These are phyloP conservation scores for Inonotus obliquus DNA, from an alignment of 1,284 basidiomycete species.

Conservation along the genomic window DNA sequence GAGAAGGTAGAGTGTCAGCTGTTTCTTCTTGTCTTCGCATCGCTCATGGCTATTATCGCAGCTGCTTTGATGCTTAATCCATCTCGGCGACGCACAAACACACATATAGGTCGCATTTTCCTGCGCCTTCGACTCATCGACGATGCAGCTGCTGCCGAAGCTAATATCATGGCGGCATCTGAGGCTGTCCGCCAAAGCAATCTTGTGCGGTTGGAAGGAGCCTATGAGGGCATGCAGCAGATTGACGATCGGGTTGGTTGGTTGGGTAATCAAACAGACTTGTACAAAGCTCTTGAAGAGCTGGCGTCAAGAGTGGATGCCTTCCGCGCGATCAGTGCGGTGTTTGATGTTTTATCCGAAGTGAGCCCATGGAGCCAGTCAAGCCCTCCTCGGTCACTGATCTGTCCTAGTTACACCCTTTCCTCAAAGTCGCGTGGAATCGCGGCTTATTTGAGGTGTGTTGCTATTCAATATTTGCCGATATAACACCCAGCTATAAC, in stretches of 20 bases:
- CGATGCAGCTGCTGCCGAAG: not conserved
- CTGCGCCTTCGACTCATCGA: not conserved
- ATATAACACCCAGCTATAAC: not conserved
- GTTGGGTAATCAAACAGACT: not conserved
- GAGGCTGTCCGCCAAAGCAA: not conserved
- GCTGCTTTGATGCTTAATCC: not conserved
- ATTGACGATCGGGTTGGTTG: not conserved
- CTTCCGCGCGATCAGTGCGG: not conserved
- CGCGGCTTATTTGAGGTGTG: not conserved
- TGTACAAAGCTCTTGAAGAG: not conserved
- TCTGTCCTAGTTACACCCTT: not conserved
- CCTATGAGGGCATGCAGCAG: not conserved
- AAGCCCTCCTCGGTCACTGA: not conserved
- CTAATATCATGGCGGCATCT: not conserved
- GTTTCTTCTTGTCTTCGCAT: not conserved
- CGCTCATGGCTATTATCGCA: no score
- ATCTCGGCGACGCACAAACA: not conserved
- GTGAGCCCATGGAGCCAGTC: not conserved
- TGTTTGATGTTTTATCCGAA: slow-evolving; percentile 1
- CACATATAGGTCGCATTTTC: not conserved
- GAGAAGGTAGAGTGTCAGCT: not conserved
- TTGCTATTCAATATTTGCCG: not conserved
- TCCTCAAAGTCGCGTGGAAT: not conserved
- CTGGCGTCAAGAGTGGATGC: not conserved
- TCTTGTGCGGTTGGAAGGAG: not conserved